Evolutionary conservation across 176 grass and related monocot species (phyloP).

Genomic region (Triticum monococcum): DNA sequence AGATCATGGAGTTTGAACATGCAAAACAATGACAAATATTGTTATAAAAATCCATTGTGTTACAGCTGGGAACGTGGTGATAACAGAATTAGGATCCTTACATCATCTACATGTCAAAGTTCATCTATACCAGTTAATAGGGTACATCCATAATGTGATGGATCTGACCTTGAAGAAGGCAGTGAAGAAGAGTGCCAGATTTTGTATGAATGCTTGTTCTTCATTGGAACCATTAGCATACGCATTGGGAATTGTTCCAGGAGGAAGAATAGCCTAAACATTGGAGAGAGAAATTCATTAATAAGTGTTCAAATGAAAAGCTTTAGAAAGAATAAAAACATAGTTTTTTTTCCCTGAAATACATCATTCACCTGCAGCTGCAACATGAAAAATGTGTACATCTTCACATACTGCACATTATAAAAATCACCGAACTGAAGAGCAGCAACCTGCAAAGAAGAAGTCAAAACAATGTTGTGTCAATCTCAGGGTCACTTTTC

Average conservation of each 20-base stretch:
- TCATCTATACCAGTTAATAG: background rate
- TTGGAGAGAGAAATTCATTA: background rate
- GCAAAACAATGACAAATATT: background rate
- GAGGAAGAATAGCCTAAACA: conserved; percentile 85
- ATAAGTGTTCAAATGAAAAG: background rate
- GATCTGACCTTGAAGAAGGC: conserved; percentile 89
- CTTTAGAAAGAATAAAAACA: conserved; percentile 20
- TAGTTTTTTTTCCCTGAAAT: background rate
- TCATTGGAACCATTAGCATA: conserved; percentile 98
- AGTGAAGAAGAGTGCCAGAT: conserved; percentile 94
- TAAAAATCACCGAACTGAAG: conserved; percentile 99
- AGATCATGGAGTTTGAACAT: background rate
- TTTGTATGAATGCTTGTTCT: conserved; percentile 99
- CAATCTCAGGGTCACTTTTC: background rate
- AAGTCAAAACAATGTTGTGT: background rate
- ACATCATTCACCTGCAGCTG: conserved; percentile 76
- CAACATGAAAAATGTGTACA: conserved; percentile 94
- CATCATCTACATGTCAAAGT: background rate
- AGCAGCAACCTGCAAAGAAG: conserved; percentile 73
- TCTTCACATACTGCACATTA: conserved; percentile 94
- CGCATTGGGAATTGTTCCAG: conserved; percentile 81
- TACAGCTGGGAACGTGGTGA: background rate
- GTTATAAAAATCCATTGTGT: background rate
- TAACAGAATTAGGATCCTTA: background rate
- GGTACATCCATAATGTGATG: background rate